Evolutionary conservation across 2,329 filamentous ascomycete genomes (phyloP).

Genomic region (Colletotrichum sidae): DNA sequence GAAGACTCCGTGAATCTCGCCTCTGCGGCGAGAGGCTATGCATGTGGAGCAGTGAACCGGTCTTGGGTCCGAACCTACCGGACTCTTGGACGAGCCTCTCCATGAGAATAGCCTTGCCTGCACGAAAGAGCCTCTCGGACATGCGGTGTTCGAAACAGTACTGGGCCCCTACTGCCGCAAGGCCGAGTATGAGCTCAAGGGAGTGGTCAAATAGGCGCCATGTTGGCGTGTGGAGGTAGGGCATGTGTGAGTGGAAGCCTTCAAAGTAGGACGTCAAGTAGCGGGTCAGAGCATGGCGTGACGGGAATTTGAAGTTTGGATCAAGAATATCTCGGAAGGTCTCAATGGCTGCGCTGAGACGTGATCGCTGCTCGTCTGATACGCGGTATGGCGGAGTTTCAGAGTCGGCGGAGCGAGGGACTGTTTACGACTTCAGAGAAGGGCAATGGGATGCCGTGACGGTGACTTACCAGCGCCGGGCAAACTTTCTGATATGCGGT

Average conservation of each 20-base stretch:
- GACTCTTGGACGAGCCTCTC: constrained; percentile 43
- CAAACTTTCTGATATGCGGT: constrained; percentile 42
- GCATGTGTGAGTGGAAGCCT: constrained; percentile 52
- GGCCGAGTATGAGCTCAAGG: constrained; percentile 47
- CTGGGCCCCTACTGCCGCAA: constrained; percentile 50
- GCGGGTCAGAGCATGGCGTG: constrained; percentile 49
- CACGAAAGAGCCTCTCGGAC: constrained; percentile 48
- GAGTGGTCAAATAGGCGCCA: constrained; percentile 47
- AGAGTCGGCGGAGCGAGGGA: constrained; percentile 36
- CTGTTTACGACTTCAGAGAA: constrained; percentile 12
- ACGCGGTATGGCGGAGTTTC: constrained; percentile 42
- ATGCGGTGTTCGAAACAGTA: constrained; percentile 52
- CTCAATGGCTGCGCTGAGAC: constrained; percentile 42
- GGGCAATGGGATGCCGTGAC: not conserved
- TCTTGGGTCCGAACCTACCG: constrained; percentile 42
- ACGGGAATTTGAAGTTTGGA: constrained; percentile 47
- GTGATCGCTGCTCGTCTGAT: constrained; percentile 49
- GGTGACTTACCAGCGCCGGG: constrained; percentile 39
- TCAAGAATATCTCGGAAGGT: constrained; percentile 45
- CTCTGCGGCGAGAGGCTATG: constrained; percentile 33
- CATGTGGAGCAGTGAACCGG: constrained; percentile 41
- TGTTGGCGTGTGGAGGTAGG: constrained; percentile 51
- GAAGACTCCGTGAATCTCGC: constrained; percentile 1
- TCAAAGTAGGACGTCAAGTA: constrained; percentile 51
- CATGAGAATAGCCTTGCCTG: constrained; percentile 46